phyloP scores from a whole-genome alignment of 1,284 basidiomycete genomes.

The Malassezia japonica region DNA sequence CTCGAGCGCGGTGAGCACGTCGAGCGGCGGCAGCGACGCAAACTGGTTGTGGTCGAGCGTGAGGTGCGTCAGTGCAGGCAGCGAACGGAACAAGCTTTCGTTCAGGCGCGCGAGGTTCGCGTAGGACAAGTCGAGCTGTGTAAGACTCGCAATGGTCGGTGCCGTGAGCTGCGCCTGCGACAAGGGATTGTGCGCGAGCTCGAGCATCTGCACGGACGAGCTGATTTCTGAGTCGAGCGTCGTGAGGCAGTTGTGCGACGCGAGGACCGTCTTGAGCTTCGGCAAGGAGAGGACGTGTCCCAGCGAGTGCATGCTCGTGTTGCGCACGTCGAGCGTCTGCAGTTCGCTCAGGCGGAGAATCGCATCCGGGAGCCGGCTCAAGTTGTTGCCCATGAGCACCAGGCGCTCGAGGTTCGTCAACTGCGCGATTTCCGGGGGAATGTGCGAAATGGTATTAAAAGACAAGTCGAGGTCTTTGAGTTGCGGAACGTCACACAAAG shows the following conservation, averaged over 20 bases:
- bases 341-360: slow-evolving; percentile 30
- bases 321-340: slow-evolving; percentile 38
- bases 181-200: slow-evolving; percentile 41
- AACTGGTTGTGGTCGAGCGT: slow-evolving; percentile 58
- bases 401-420: slow-evolving; percentile 50
- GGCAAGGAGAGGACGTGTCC: slow-evolving; percentile 32
- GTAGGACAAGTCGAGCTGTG: slow-evolving; percentile 75
- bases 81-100: slow-evolving; percentile 50
- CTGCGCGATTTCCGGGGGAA: slow-evolving; percentile 71
- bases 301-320: slow-evolving; percentile 38
- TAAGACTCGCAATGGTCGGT: slow-evolving; percentile 58
- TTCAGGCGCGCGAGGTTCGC: slow-evolving; percentile 80
- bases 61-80: slow-evolving; percentile 34
- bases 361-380: slow-evolving; percentile 33
- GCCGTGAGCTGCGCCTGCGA: slow-evolving; percentile 38
- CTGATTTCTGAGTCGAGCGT: slow-evolving; percentile 32
- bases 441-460: slow-evolving; percentile 76
- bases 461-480: slow-evolving; percentile 84
- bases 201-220: slow-evolving; percentile 25
- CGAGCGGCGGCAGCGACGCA: slow-evolving; percentile 71
- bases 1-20: slow-evolving; percentile 62
- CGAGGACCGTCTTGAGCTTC: slow-evolving; percentile 30
- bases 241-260: slow-evolving; percentile 42
- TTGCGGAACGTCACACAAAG: slow-evolving; percentile 64
- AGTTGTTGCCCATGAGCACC: slow-evolving; percentile 36